Conservation (phyloP, 108 stramenopile species). For the Skeletonema tropicum region DNA sequence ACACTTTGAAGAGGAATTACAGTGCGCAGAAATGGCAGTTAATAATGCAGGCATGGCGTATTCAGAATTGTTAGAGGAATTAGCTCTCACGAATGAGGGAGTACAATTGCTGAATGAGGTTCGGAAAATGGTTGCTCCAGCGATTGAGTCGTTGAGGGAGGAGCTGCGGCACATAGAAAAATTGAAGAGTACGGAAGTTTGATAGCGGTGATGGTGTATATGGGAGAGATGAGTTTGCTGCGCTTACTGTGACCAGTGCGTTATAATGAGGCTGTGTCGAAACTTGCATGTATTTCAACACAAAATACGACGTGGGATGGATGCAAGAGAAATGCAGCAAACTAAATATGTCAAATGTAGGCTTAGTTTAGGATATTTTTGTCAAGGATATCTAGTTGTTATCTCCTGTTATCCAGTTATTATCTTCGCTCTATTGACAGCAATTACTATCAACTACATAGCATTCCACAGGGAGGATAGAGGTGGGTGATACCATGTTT, state of each 20-base stretch:
- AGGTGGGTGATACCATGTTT: too few species aligned
- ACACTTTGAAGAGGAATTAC: conserved; percentile 36
- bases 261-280: too few species aligned
- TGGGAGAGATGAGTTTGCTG: neutral
- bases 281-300: too few species aligned
- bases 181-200: conserved; percentile 13
- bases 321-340: neutral
- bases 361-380: neutral
- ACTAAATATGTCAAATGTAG: neutral
- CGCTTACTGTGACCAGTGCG: conserved; percentile 4
- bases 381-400: too few species aligned
- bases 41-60: conserved; percentile 30
- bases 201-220: too few species aligned
- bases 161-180: conserved; percentile 27
- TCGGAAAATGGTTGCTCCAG: conserved; percentile 32
- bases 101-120: conserved; percentile 43
- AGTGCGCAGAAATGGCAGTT: conserved; percentile 32
- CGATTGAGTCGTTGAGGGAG: conserved; percentile 29
- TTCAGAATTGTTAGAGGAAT: conserved; percentile 47
- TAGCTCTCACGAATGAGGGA: conserved; percentile 43
- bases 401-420: too few species aligned
- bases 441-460: too few species aligned
- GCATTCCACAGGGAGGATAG: too few species aligned
- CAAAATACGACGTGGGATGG: neutral
- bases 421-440: too few species aligned